phyloP scores from a whole-genome alignment of 495 filamentous ascomycete species.

The Cryomyces antarcticus region DNA sequence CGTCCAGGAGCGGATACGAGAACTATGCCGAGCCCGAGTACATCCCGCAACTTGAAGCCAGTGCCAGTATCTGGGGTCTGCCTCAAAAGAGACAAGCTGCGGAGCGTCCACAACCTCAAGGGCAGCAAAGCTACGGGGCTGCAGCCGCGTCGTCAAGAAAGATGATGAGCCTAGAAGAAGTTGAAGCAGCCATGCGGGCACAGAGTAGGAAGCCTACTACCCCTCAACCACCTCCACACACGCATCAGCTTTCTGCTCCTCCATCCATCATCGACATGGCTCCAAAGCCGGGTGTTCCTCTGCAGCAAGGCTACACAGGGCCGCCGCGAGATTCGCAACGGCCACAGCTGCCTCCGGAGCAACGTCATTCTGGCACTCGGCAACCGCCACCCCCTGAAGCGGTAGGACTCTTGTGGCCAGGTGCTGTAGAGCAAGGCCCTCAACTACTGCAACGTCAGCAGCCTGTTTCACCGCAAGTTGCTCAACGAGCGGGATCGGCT shows the following conservation, averaged over 20 bases:
- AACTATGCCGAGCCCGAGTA: slow-evolving; percentile 57
- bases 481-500: slow-evolving; percentile 9
- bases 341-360: too few species aligned
- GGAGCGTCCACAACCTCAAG: slow-evolving; percentile 12
- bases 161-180: slow-evolving; percentile 92
- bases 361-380: too few species aligned
- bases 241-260: slow-evolving; percentile 12
- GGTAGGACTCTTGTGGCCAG: too few species aligned
- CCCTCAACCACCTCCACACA: slow-evolving; percentile 10
- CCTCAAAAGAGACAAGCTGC: slow-evolving; percentile 32
- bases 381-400: too few species aligned
- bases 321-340: too few species aligned
- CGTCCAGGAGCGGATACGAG: slow-evolving; percentile 65
- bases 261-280: not conserved
- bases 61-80: slow-evolving; percentile 81
- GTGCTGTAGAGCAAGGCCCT: slow-evolving; percentile 6
- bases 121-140: slow-evolving; percentile 1
- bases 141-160: slow-evolving; percentile 30
- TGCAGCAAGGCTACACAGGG: too few species aligned
- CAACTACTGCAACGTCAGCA: slow-evolving; percentile 29
- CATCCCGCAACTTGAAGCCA: slow-evolving; percentile 72
- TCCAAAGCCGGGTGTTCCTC: too few species aligned
- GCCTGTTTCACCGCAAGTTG: slow-evolving; percentile 13
- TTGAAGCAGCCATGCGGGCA: slow-evolving; percentile 77
- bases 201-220: slow-evolving; percentile 32